phyloP scores from a whole-genome alignment of 345 rosid species.

The Brassica rapa region DNA sequence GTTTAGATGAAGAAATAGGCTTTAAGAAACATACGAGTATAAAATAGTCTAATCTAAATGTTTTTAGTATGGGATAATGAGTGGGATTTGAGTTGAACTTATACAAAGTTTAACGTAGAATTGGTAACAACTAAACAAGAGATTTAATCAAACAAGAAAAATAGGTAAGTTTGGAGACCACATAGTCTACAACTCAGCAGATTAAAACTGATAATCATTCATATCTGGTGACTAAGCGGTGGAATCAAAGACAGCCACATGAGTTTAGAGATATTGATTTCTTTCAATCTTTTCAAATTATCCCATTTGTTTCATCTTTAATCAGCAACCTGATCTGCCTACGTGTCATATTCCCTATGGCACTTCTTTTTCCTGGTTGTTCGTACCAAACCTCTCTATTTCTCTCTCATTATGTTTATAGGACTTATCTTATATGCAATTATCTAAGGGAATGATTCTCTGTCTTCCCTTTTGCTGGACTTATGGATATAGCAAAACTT shows the following conservation, averaged over 20 bases:
- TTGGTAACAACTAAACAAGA: not conserved
- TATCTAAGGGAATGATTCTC: not conserved
- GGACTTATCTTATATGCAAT: not conserved
- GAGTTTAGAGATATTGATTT: conserved; percentile 5
- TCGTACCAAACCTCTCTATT: conserved; percentile 11
- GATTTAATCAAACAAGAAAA: not conserved
- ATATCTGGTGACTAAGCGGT: conserved; percentile 20
- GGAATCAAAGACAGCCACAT: conserved; percentile 30
- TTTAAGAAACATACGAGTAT: not conserved
- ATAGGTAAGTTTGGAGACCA: not conserved
- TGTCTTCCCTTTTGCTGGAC: conserved; percentile 6
- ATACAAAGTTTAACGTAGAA: not conserved
- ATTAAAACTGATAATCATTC: conserved; percentile 17
- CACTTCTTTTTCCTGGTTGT: conserved; percentile 15
- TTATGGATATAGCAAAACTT: conserved; percentile 13
- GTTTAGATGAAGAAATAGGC: not conserved
- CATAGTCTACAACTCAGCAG: conserved; percentile 15
- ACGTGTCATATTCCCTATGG: conserved; percentile 24
- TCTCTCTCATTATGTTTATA: conserved; percentile 2
- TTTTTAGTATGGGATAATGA: not conserved
- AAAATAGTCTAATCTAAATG: not conserved
- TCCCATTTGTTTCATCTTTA: not conserved
- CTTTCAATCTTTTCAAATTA: conserved; percentile 16
- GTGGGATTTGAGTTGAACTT: not conserved
- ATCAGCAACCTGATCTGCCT: conserved; percentile 15